phyloP scores from a whole-genome alignment of 306 rosid species.

The Cucumis cinereus region DNA sequence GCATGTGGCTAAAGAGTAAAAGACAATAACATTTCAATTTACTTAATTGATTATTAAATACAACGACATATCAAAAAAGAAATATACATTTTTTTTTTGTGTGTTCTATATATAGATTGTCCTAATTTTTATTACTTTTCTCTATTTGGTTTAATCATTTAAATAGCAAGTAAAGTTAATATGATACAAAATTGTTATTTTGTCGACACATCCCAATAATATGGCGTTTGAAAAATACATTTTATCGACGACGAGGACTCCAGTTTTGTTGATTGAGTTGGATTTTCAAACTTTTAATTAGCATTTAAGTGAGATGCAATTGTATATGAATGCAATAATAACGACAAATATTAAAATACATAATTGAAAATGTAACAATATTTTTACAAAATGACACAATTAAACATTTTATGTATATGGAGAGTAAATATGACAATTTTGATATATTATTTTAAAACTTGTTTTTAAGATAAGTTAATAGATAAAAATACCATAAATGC shows the following conservation, averaged over 20 bases:
- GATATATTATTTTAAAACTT: too few species aligned
- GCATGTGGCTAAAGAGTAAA: background rate
- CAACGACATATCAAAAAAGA: background rate
- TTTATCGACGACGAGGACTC: background rate
- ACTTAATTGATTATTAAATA: background rate
- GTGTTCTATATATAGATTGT: background rate
- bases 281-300: background rate
- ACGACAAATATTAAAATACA: too few species aligned
- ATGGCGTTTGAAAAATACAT: background rate
- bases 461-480: too few species aligned
- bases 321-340: too few species aligned
- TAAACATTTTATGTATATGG: too few species aligned
- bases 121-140: too few species aligned
- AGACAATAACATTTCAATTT: background rate
- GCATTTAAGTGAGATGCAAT: background rate
- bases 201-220: background rate
- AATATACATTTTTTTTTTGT: too few species aligned
- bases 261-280: background rate
- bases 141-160: too few species aligned
- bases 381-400: too few species aligned
- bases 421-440: too few species aligned
- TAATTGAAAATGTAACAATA: too few species aligned
- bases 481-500: too few species aligned
- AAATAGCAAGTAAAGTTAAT: background rate
- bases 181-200: background rate